Percentiles rank a stretch among this genome's conserved stretches.
Evolutionary conservation across 768 basidiomycete genomes (phyloP).

Genomic region (Xerocomellus amylosporus): DNA sequence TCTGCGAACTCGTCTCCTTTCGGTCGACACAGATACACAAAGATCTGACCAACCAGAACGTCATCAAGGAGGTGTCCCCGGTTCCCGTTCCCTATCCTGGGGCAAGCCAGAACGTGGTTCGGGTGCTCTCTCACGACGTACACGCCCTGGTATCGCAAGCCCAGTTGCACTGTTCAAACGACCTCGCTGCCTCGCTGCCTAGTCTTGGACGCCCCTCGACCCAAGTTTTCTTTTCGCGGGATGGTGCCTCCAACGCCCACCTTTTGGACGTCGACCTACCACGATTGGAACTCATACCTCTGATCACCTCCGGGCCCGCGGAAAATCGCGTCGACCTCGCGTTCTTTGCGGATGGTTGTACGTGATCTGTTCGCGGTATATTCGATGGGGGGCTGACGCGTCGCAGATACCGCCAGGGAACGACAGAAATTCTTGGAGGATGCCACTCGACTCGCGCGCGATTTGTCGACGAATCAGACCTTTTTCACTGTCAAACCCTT

Average conservation of each 20-base stretch:
- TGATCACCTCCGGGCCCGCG: constrained; percentile 59
- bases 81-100: constrained; percentile 12
- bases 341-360: constrained; percentile 79
- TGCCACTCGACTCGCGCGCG: constrained; percentile 61
- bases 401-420: constrained; percentile 54
- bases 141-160: constrained; percentile 16
- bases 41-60: constrained; percentile 5
- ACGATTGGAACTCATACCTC: constrained; percentile 51
- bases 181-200: constrained; percentile 10
- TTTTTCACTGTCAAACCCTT: constrained; percentile 74
- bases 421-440: constrained; percentile 63
- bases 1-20: constrained; percentile 21
- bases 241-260: not conserved
- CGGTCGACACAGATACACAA: constrained; percentile 22
- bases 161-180: constrained; percentile 24
- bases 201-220: not conserved
- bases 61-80: constrained; percentile 8
- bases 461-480: constrained; percentile 70
- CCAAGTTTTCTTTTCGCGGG: constrained; percentile 13
- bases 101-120: constrained; percentile 12
- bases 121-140: constrained; percentile 19
- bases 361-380: constrained; percentile 24
- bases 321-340: constrained; percentile 69
- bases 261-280: constrained; percentile 30
- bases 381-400: not conserved